These are phyloP conservation scores for Pelargonium fulgidum DNA, from an alignment of 441 rosid genomes.

Conservation along the genomic window DNA sequence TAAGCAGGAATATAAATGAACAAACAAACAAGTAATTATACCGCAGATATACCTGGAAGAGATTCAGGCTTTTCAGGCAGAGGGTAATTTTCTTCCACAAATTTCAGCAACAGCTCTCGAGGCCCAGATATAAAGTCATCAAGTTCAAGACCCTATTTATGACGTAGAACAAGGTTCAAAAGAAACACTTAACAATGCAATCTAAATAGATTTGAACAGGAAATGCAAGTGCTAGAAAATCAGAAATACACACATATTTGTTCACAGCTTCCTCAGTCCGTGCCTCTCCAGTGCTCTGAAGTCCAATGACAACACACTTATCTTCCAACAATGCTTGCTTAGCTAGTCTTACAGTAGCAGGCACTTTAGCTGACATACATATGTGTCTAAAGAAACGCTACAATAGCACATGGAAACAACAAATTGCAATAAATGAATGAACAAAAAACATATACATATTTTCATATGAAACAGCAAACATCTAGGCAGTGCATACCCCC, in stretches of 20 bases:
- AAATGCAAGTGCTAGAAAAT: conserved; percentile 19
- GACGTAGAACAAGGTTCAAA: conserved; percentile 14
- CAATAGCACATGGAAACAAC: conserved; percentile 27
- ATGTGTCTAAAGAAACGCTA: conserved; percentile 98
- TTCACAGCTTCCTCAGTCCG: conserved; percentile 98
- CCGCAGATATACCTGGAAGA: conserved; percentile 48
- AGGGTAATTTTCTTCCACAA: conserved; percentile 97
- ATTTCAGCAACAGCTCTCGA: conserved; percentile 91
- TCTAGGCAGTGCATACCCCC: conserved; percentile 14
- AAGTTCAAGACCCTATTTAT: conserved; percentile 79
- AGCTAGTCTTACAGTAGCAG: conserved; percentile 81
- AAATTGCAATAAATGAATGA: conserved; percentile 11
- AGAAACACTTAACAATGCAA: conserved; percentile 14
- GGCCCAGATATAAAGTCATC: conserved; percentile 99
- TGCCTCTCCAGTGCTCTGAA: conserved; percentile 99
- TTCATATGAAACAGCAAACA: conserved; percentile 1
- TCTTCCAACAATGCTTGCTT: conserved; percentile 63
- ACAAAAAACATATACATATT: conserved; percentile 10
- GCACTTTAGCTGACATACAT: conserved; percentile 99
- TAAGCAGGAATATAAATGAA: conserved; percentile 12
- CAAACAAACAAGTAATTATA: conserved; percentile 20
- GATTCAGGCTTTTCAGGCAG: conserved; percentile 95
- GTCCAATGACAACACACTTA: conserved; percentile 96
- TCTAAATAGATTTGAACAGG: conserved; percentile 13
- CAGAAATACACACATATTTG: conserved; percentile 67